These are phyloP conservation scores for Boletales sp. DNA, from an alignment of 768 basidiomycete genomes.

Conservation along the genomic window DNA sequence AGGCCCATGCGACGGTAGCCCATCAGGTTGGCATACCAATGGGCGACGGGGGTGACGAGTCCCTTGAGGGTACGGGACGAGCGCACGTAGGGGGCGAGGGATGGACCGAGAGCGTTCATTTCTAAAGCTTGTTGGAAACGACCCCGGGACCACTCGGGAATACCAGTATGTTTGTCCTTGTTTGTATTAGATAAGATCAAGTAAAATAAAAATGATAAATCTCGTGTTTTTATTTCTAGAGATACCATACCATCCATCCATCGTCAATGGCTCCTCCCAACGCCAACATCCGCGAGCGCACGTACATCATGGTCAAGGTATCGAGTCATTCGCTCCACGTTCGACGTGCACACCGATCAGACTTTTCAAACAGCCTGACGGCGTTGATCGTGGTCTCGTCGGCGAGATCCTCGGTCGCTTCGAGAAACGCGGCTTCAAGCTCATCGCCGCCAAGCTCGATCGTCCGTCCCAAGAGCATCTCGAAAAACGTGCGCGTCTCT, in stretches of 20 bases:
- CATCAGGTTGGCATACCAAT: slow-evolving; percentile 74
- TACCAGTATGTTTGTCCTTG: slow-evolving; percentile 36
- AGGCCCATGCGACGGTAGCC: slow-evolving; percentile 89
- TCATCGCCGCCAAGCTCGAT: slow-evolving; percentile 90
- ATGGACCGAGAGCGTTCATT: slow-evolving; percentile 56
- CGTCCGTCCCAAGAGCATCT: slow-evolving; percentile 80
- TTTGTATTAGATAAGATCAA: slow-evolving; percentile 29
- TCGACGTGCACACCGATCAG: not conserved
- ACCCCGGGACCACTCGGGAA: slow-evolving; percentile 21
- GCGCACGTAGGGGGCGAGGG: slow-evolving; percentile 74
- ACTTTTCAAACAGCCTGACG: slow-evolving; percentile 72
- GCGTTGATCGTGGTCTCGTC: slow-evolving; percentile 94
- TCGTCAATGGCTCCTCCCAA: slow-evolving; percentile 38
- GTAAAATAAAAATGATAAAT: slow-evolving; percentile 25
- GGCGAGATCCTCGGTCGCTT: slow-evolving; percentile 95
- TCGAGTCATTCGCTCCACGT: not conserved
- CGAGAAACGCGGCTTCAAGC: slow-evolving; percentile 98
- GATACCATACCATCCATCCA: slow-evolving; percentile 17
- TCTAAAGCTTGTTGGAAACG: too few species aligned
- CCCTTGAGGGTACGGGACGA: slow-evolving; percentile 63
- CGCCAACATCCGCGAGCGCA: slow-evolving; percentile 63
- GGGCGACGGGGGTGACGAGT: slow-evolving; percentile 73
- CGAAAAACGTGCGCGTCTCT: slow-evolving; percentile 64
- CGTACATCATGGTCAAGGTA: slow-evolving; percentile 99
- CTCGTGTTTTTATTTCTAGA: too few species aligned